Evolutionary conservation across 108 stramenopile species (phyloP), one percentile per base, ranked within the genome.

Genomic region (Stephanodiscus triporus): DNA sequence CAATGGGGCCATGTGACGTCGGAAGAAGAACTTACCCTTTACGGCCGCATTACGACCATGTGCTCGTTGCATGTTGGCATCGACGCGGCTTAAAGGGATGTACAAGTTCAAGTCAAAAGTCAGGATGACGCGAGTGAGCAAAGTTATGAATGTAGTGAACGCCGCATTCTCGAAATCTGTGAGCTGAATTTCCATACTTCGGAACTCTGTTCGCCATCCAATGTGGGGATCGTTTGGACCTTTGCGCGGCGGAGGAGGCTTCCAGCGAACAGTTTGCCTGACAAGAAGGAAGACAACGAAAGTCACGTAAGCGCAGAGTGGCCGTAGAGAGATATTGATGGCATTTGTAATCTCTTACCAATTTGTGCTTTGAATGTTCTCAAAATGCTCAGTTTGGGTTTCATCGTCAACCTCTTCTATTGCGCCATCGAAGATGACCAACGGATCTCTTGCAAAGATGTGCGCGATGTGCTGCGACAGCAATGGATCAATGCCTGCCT

Each of bases 131-230:
- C 99, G 80, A n/a, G 97, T 98, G 10, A 97, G 65, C 53, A 99
- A 78, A 17, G 97, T 97, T 40, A 87, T 94, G 80, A 98, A 97
- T 9, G 95, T 95, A 14, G 97, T 88, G 71, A 97, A 98, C 3
- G 99, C 99, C 1, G 99, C 96, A 84, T 99, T 98, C 70, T 98
- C 99, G 62, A 97, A 98, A 72, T 99, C 99, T 8, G 99, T 99
- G 17, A 97, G 85, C 72, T 98, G 98, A 66, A 97, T 88, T 82
- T 99, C 99, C 97, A 99, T 97, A 61, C 97, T 92, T 19, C 99
- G 86, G 87, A 98, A 97, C 77, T 99, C 99, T 8, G 95, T 95
- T 54, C 99, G 83, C 98, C 98, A 98, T 24, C 99, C 99, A 81
- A 97, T 98, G 34, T 95, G 91, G n/a, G 96, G 95, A 68, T 92